These are phyloP conservation scores for Auriscalpium microsporum DNA, from an alignment of 768 basidiomycete genomes.

Conservation along the genomic window DNA sequence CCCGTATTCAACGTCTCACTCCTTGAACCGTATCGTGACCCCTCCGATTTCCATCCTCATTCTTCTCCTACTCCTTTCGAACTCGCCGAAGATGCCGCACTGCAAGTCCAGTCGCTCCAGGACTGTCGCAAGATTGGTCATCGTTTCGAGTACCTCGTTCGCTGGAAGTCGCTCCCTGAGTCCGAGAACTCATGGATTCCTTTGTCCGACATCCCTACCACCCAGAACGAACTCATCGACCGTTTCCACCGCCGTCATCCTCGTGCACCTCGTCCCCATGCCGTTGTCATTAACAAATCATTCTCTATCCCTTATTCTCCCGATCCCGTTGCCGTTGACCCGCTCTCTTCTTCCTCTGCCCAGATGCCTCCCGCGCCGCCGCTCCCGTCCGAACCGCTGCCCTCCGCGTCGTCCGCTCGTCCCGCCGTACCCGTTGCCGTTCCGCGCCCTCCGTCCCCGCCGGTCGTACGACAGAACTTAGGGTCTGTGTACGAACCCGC, in stretches of 20 bases:
- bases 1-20: slow-evolving; percentile 33
- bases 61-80: slow-evolving; percentile 8
- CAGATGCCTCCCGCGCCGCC: too few relatives aligned
- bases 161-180: slow-evolving; percentile 19
- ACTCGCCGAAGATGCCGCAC: slow-evolving; percentile 14
- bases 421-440: slow-evolving; percentile 1
- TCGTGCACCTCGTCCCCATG: slow-evolving; percentile 23
- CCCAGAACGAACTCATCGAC: slow-evolving; percentile 24
- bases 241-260: slow-evolving; percentile 28
- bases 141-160: slow-evolving; percentile 29
- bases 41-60: slow-evolving; percentile 26
- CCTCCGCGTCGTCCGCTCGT: not conserved
- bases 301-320: too few relatives aligned
- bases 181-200: slow-evolving; percentile 30
- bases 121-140: slow-evolving; percentile 27
- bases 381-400: too few relatives aligned
- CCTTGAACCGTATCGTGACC: slow-evolving; percentile 20
- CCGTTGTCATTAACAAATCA: slow-evolving; percentile 6
- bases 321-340: too few relatives aligned
- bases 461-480: slow-evolving; percentile 3
- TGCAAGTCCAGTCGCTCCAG: slow-evolving; percentile 20
- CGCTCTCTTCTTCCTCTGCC: too few relatives aligned
- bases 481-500: slow-evolving; percentile 17
- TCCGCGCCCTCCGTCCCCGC: slow-evolving; percentile 6
- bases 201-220: slow-evolving; percentile 26